Base-by-base conservation (phyloP, 208 protist genomes). In the Kentomonas sorsogonicus region DNA sequence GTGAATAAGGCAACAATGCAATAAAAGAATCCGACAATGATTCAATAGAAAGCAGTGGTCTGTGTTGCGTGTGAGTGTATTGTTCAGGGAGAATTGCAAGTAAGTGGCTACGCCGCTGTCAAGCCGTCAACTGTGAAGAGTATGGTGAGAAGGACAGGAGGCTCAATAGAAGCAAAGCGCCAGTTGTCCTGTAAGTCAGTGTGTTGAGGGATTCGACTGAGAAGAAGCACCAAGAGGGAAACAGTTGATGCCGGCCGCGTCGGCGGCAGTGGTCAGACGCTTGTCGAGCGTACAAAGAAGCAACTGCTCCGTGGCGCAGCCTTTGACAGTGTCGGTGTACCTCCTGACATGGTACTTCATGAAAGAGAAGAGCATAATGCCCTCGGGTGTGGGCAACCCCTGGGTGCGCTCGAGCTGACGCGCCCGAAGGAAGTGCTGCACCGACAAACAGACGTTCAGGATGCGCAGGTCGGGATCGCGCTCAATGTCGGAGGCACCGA, bases 271-370 rank as follows among this genome's bases (percentile, higher is more conserved):
- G 6, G 87, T 75, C 23, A 91, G 66, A 5, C 74, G 68, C 44
- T 76, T 79, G 53, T 94, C 87, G 40, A 94, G 43, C 15, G 87
- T 91, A 57, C 83, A 91, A 16, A 94, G 65, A 16, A 91, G 18
- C 25, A 94, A 45, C 27, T 70, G 71, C 16, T 82, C 58, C 0
- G 59, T 63, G 3, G 66, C 71, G 5, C 62, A 53, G 3, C 87
- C 87, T 34, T 84, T 86, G 34, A 91, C 87, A 2, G 69, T 77
- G 45, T 88, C 79, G 27, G 74, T 63, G 66, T 87, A 80, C 9
- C 83, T 72, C 27, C 87, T 74, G 6, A 90, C 76, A 55, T 94
- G 87, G 48, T 94, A 91, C 66, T 91, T 94, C 16, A 91, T 26
- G 23, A 91, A 79, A 2, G 80, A 67, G 52, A 94, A 91, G 16